These are phyloP conservation scores for Maudiozyma turicensis DNA, from an alignment of 805 yeast genomes.

Conservation along the genomic window DNA sequence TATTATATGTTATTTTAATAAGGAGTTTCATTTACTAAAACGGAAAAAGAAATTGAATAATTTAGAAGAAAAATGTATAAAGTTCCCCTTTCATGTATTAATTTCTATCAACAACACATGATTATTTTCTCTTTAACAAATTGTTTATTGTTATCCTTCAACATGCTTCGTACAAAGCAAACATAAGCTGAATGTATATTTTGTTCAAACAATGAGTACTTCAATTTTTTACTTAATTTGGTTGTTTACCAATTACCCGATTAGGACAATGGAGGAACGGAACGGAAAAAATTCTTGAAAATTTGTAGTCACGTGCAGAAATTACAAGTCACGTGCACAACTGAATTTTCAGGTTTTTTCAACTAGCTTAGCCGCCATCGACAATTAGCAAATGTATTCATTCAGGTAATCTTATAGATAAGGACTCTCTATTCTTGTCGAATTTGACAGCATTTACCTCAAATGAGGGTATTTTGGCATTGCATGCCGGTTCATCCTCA, in stretches of 20 bases:
- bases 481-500: not conserved
- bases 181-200: not conserved
- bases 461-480: not conserved
- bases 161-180: not conserved
- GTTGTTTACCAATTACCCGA: not conserved
- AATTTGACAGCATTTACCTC: not conserved
- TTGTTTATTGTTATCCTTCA: too few species aligned
- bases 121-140: not conserved
- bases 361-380: not conserved
- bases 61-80: not conserved
- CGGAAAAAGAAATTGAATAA: too few species aligned
- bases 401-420: not conserved
- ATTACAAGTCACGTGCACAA: not conserved
- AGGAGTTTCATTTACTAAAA: not conserved
- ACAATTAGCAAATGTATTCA: not conserved
- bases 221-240: not conserved
- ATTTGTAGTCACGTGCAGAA: not conserved
- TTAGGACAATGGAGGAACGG: not conserved
- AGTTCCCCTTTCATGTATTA: not conserved
- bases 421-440: slow-evolving; percentile 3
- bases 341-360: not conserved
- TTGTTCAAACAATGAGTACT: not conserved
- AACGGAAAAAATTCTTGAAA: not conserved
- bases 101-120: not conserved
- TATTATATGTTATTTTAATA: not conserved